Conservation (phyloP, 805 yeast species). For the Saccharomycopsis sp. region DNA sequence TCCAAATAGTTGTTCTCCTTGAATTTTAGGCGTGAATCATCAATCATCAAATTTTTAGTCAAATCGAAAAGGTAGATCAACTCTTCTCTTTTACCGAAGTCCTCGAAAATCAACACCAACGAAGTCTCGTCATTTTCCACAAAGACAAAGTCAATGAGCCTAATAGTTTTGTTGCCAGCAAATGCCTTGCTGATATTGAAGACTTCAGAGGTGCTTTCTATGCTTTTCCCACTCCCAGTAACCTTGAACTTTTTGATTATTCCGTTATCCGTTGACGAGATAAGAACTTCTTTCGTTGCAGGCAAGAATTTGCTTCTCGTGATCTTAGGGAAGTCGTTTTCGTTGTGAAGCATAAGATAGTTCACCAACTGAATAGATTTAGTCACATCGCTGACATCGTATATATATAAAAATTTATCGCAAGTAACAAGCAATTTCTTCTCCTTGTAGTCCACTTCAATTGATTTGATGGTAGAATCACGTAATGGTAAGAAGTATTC, state of each 20-base stretch:
- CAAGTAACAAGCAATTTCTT: constrained; percentile 10
- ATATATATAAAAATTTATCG: constrained; percentile 16
- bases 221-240: neutral
- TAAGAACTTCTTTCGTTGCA: neutral
- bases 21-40: neutral
- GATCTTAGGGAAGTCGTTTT: neutral
- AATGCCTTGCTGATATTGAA: neutral
- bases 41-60: neutral
- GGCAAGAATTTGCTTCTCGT: neutral
- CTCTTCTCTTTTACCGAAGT: neutral
- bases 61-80: neutral
- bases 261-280: neutral
- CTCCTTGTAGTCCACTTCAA: constrained; percentile 5
- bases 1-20: neutral
- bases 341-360: neutral
- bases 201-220: neutral
- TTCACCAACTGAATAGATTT: constrained; percentile 3
- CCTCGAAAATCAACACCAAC: neutral
- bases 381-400: constrained; percentile 4
- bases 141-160: neutral
- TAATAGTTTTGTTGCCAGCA: neutral
- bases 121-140: neutral
- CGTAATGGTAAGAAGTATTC: constrained; percentile 18
- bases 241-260: neutral
- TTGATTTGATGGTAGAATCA: constrained; percentile 15